Conservation (phyloP, 176 grass and related monocot species). For the Canna indica region DNA sequence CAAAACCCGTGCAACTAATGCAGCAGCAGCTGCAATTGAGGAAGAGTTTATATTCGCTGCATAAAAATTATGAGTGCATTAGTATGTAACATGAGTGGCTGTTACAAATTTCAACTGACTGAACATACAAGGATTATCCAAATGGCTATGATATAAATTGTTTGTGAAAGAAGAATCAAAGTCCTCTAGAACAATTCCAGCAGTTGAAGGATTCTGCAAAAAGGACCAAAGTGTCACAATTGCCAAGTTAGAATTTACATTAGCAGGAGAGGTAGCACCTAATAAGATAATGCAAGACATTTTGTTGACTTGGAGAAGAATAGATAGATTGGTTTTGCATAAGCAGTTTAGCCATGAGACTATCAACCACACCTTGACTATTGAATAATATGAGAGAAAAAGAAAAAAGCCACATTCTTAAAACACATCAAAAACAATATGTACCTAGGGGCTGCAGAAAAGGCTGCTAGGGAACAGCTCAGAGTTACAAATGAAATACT, state of each 20-base stretch:
- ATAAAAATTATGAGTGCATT: neutral
- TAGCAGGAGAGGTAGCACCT: neutral
- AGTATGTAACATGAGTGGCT: neutral
- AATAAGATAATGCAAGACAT: neutral
- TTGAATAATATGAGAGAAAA: neutral
- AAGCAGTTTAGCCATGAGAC: neutral
- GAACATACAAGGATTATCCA: slow-evolving; percentile 59
- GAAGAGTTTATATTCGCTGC: slow-evolving; percentile 82
- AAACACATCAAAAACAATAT: too few species aligned
- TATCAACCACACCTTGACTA: neutral
- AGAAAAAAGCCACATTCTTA: neutral
- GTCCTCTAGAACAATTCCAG: slow-evolving; percentile 91
- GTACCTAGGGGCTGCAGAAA: too few species aligned
- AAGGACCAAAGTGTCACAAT: neutral
- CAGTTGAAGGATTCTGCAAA: slow-evolving; percentile 66
- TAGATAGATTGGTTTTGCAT: neutral
- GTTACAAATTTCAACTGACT: slow-evolving; percentile 8
- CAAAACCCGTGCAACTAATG: slow-evolving; percentile 56
- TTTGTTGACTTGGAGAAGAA: neutral
- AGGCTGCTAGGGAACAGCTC: too few species aligned
- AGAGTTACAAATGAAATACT: too few species aligned
- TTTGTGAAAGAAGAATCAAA: slow-evolving; percentile 83
- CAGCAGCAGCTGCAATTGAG: slow-evolving; percentile 72
- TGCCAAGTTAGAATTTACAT: neutral
- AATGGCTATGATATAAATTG: slow-evolving; percentile 74